Evolutionary conservation across 2,329 filamentous ascomycete species (phyloP).

Genomic region (Cytospora chrysosperma): DNA sequence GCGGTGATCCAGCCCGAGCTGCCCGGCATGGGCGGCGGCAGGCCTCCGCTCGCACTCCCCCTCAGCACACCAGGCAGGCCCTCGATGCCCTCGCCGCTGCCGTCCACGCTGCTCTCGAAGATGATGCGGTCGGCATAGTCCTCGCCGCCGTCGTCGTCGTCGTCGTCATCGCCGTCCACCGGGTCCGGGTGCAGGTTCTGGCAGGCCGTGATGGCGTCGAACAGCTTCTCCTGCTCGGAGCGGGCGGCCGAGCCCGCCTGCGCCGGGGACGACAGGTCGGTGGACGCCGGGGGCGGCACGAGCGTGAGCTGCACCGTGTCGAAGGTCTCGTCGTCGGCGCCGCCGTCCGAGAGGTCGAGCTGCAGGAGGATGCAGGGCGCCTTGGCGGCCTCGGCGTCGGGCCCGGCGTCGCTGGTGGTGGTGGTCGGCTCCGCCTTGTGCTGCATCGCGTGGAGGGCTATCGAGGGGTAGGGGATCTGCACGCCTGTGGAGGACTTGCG

Average conservation of each 20-base stretch:
- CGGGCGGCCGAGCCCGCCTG: conserved; percentile 28
- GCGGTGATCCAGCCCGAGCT: conserved; percentile 86
- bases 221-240: conserved; percentile 50
- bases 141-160: conserved; percentile 57
- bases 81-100: conserved; percentile 53
- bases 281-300: conserved; percentile 44
- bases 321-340: conserved; percentile 61
- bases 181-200: conserved; percentile 76
- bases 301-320: conserved; percentile 67
- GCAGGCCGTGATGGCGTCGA: conserved; percentile 69
- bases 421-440: conserved; percentile 41
- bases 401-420: not conserved
- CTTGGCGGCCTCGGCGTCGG: conserved; percentile 30
- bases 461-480: conserved; percentile 70
- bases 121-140: conserved; percentile 57
- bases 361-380: conserved; percentile 64
- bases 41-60: conserved; percentile 46
- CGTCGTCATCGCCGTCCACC: conserved; percentile 53
- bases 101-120: conserved; percentile 60
- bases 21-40: conserved; percentile 69
- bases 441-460: conserved; percentile 74
- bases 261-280: conserved; percentile 25
- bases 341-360: conserved; percentile 61
- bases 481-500: conserved; percentile 56
- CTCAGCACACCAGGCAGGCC: conserved; percentile 56